Conservation (phyloP, 108 stramenopile genomes). For the Stephanodiscus triporus region DNA sequence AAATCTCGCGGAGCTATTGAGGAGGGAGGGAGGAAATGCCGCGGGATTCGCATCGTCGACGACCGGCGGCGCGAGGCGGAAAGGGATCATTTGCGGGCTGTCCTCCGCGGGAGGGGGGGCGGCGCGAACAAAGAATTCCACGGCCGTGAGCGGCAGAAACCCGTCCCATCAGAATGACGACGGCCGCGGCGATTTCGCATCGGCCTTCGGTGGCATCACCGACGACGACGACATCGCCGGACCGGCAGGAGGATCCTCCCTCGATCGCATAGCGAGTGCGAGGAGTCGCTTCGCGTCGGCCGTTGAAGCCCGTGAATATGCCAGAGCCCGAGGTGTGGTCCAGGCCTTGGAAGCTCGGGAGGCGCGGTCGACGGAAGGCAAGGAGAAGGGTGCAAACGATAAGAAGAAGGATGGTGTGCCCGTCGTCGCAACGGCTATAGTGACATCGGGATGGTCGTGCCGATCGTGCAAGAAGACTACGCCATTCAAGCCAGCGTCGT, state of each 20-base stretch:
- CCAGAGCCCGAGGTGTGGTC: slow-evolving; percentile 54
- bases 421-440: slow-evolving; percentile 11
- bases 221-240: not conserved
- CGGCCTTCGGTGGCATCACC: slow-evolving; percentile 10
- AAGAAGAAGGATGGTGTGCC: slow-evolving; percentile 14
- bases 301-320: slow-evolving; percentile 75
- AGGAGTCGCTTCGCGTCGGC: slow-evolving; percentile 77
- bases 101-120: too few species aligned
- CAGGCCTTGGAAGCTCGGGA: slow-evolving; percentile 69
- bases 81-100: too few species aligned
- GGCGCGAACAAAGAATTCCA: not conserved
- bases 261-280: slow-evolving; percentile 41
- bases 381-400: slow-evolving; percentile 28
- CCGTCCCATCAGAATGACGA: not conserved
- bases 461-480: slow-evolving; percentile 48
- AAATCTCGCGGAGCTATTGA: slow-evolving; percentile 26
- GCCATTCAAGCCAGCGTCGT: slow-evolving; percentile 37
- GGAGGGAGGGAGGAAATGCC: not conserved
- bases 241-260: not conserved
- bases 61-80: not conserved
- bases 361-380: slow-evolving; percentile 27
- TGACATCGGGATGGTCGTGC: slow-evolving; percentile 63
- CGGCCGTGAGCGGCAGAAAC: not conserved
- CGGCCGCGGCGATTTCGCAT: slow-evolving; percentile 28
- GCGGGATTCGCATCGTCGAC: not conserved